Percentiles rank a stretch among this genome's conserved stretches.
Conservation (phyloP, 768 basidiomycete genomes). For the Trametes elegans region DNA sequence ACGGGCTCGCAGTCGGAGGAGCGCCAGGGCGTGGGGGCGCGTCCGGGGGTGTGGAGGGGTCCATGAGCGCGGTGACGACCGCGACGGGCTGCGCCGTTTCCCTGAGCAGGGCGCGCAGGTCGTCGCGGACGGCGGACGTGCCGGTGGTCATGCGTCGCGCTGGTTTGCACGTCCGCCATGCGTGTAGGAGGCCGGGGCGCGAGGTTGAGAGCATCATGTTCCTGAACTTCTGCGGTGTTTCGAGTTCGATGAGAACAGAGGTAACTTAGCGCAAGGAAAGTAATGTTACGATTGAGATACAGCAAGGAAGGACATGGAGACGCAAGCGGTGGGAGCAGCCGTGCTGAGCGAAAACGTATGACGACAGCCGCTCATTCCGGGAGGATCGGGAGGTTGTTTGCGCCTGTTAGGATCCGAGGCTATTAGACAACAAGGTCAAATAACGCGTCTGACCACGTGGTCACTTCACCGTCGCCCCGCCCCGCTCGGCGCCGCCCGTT, state of each 20-base stretch:
- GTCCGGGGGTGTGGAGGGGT: slow-evolving; percentile 29
- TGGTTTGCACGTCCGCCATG: neutral
- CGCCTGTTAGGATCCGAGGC: slow-evolving; percentile 23
- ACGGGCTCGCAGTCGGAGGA: slow-evolving; percentile 34
- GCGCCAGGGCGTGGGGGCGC: neutral
- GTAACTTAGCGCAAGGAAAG: too few species aligned
- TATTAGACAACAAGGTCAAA: slow-evolving; percentile 15
- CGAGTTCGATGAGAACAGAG: too few species aligned
- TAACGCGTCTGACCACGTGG: neutral
- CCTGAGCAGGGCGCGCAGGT: slow-evolving; percentile 61
- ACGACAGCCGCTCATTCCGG: neutral
- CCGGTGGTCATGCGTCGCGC: neutral
- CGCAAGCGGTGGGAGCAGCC: neutral
- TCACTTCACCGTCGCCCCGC: neutral
- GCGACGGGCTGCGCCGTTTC: slow-evolving; percentile 84
- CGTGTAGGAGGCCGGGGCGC: neutral
- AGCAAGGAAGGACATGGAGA: too few species aligned
- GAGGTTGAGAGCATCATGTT: neutral
- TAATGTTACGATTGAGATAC: too few species aligned
- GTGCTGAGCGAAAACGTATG: neutral
- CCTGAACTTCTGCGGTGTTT: too few species aligned
- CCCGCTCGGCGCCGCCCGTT: neutral
- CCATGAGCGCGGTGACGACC: slow-evolving; percentile 71
- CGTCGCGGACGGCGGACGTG: slow-evolving; percentile 10
- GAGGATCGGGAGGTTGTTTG: slow-evolving; percentile 21